Conservation (phyloP, 2,329 filamentous ascomycete genomes). For the Scopulariopsis brevicaulis region DNA sequence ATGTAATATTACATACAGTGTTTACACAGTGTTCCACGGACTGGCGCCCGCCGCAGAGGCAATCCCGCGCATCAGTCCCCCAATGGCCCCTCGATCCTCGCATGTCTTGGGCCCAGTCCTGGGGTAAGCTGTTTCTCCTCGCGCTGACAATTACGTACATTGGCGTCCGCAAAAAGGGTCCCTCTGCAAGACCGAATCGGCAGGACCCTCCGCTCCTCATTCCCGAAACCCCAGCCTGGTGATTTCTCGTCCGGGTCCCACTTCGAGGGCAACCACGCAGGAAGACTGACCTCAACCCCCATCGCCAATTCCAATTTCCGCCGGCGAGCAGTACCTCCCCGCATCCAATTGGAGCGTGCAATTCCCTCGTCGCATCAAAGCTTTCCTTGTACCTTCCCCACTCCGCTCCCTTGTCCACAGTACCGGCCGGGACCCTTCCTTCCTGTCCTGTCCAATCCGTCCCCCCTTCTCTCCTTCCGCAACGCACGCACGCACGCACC, state of each 20-base stretch:
- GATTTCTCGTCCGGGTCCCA: background rate
- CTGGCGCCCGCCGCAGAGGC: too few relatives aligned
- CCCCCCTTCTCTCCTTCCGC: background rate
- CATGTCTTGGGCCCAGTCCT: background rate
- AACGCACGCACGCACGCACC: constrained; percentile 3
- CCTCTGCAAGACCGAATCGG: background rate
- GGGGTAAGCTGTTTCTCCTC: background rate
- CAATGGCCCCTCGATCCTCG: background rate
- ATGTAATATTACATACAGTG: background rate
- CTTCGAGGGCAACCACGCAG: background rate
- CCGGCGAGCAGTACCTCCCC: background rate
- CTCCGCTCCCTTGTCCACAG: background rate
- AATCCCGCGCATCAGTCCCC: background rate
- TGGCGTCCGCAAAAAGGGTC: background rate
- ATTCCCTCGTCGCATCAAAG: background rate
- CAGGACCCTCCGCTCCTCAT: background rate
- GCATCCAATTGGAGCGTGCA: background rate
- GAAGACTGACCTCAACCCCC: background rate
- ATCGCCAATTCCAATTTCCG: background rate
- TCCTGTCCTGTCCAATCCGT: background rate
- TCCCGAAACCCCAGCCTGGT: background rate
- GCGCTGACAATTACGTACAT: background rate
- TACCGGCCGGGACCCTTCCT: background rate
- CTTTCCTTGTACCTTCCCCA: background rate
- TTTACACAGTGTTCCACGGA: background rate